Conservation (phyloP, 78 protist species). For the Tieghemostelium lacteum region DNA sequence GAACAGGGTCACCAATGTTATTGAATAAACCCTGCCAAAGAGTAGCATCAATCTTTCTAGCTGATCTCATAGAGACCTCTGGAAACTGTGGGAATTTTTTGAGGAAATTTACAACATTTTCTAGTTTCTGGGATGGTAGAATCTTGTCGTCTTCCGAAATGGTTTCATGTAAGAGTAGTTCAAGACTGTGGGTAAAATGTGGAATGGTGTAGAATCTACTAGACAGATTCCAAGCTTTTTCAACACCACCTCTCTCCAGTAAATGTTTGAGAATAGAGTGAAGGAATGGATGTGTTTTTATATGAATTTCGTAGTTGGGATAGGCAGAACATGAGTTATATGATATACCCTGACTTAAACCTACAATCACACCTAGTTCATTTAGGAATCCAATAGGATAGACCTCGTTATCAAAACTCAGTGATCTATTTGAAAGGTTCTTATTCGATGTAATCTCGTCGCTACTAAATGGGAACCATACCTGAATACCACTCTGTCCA, state of each 20-base stretch:
- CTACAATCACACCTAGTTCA: slow-evolving; percentile 81
- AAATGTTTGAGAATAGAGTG: slow-evolving; percentile 82
- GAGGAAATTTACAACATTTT: slow-evolving; percentile 61
- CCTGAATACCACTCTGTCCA: slow-evolving; percentile 69
- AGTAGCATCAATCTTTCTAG: slow-evolving; percentile 70
- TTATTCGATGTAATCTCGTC: slow-evolving; percentile 32
- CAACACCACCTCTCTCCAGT: slow-evolving; percentile 54
- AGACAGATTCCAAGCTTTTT: slow-evolving; percentile 62
- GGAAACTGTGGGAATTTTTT: slow-evolving; percentile 77
- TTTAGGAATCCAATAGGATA: slow-evolving; percentile 80
- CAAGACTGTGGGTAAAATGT: slow-evolving; percentile 82
- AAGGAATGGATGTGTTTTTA: slow-evolving; percentile 83
- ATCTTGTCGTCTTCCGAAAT: slow-evolving; percentile 20
- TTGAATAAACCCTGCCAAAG: slow-evolving; percentile 37
- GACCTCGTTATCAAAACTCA: slow-evolving; percentile 72
- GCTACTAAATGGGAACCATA: slow-evolving; percentile 79
- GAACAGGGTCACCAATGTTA: slow-evolving; percentile 58
- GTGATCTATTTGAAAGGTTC: slow-evolving; percentile 33
- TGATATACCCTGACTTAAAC: slow-evolving; percentile 65
- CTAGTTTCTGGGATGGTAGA: slow-evolving; percentile 8
- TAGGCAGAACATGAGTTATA: slow-evolving; percentile 58
- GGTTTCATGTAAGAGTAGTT: slow-evolving; percentile 67
- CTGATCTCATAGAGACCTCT: slow-evolving; percentile 67
- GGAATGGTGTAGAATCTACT: slow-evolving; percentile 67
- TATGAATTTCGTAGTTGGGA: slow-evolving; percentile 77